Evolutionary conservation across 2,329 filamentous ascomycete genomes (phyloP).

Genomic region (Triangularia setosa): DNA sequence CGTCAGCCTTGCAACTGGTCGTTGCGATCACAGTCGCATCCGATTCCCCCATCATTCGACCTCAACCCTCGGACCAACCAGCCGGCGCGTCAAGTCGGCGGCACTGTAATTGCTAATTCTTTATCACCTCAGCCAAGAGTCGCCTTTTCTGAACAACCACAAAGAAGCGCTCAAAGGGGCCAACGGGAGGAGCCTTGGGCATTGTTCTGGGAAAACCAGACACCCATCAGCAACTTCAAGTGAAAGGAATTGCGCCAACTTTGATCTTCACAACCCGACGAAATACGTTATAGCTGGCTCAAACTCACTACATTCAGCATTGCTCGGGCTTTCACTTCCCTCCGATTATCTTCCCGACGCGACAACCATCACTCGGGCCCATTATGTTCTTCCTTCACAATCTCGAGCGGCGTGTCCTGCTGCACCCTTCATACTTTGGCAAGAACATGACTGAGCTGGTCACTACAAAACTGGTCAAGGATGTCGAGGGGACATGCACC

Average conservation of each 20-base stretch:
- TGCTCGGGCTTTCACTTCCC: background rate
- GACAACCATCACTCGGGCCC: conserved; percentile 24
- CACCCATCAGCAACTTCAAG: background rate
- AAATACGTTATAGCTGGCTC: background rate
- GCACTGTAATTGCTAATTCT: background rate
- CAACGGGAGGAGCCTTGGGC: background rate
- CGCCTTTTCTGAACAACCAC: background rate
- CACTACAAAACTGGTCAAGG: conserved; percentile 80
- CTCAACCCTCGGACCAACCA: background rate
- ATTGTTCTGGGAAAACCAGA: background rate
- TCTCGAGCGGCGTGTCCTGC: conserved; percentile 87
- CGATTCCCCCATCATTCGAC: background rate
- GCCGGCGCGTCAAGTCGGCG: background rate
- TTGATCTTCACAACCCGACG: background rate
- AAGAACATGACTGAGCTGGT: conserved; percentile 90
- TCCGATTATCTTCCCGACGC: background rate
- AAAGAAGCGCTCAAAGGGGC: background rate
- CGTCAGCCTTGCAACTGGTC: conserved; percentile 15
- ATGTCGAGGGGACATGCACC: conserved; percentile 92
- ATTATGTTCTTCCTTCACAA: conserved; percentile 98
- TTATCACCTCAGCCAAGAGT: background rate
- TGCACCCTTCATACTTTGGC: conserved; percentile 96
- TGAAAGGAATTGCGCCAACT: background rate
- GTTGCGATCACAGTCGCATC: background rate
- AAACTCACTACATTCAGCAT: background rate